phyloP scores from a whole-genome alignment of 352 stramenopile genomes.

The Globisporangium spinosum region DNA sequence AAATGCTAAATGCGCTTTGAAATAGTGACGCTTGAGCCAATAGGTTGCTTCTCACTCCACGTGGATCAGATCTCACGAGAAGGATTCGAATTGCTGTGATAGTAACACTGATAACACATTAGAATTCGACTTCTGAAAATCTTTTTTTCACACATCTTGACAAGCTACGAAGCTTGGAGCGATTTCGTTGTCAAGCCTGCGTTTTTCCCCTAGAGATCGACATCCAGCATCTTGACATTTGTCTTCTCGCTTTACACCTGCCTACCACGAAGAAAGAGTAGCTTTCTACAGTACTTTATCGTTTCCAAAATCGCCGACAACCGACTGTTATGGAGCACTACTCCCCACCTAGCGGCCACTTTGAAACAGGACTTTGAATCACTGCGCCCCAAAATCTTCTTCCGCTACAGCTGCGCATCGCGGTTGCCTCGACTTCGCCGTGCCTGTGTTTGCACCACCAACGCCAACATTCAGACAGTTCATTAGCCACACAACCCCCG shows the following conservation, averaged over 20 bases:
- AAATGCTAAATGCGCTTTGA: neutral
- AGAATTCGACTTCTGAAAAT: neutral
- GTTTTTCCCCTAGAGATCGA: no score
- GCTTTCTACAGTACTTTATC: no score
- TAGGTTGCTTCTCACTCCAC: neutral
- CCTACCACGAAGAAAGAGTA: no score
- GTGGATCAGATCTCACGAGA: neutral
- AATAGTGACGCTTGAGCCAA: neutral
- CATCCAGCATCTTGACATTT: no score
- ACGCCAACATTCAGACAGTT: no score
- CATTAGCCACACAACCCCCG: neutral
- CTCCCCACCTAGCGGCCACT: neutral
- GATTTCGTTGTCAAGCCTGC: no score
- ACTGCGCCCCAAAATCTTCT: neutral
- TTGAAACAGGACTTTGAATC: neutral
- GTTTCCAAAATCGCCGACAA: no score
- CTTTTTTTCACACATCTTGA: no score
- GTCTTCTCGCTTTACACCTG: no score
- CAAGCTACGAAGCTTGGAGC: no score
- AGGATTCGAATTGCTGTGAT: neutral
- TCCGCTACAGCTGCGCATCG: conserved; percentile 20
- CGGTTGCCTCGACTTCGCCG: conserved; percentile 48
- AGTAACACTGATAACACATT: neutral
- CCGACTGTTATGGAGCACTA: neutral
- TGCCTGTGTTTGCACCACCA: conserved; percentile 21